Conservation (phyloP, 2,329 filamentous ascomycete species). For the Penicillium sp. region DNA sequence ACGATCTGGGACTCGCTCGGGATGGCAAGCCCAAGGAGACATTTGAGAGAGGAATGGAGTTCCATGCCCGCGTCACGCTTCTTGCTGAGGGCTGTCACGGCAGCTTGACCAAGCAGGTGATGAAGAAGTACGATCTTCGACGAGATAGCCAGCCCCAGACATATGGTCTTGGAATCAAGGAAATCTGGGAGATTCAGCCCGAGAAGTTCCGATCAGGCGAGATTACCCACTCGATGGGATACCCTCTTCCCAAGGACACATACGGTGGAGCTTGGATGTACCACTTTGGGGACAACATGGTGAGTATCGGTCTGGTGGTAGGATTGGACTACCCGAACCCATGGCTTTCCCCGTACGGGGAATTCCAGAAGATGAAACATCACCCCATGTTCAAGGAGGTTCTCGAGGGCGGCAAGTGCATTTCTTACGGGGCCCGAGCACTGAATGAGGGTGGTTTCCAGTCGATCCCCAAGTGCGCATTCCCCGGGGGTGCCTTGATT, state of each 20-base stretch:
- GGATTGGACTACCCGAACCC: constrained; percentile 94
- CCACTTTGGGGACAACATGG: constrained; percentile 95
- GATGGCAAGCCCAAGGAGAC: constrained; percentile 77
- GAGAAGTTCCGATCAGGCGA: constrained; percentile 84
- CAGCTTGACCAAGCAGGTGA: constrained; percentile 86
- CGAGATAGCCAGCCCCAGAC: constrained; percentile 87
- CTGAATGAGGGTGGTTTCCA: constrained; percentile 94
- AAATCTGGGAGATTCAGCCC: constrained; percentile 92
- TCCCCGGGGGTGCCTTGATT: constrained; percentile 89
- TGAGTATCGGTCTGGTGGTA: constrained; percentile 82
- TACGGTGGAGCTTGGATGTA: constrained; percentile 99
- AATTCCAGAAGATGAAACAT: constrained; percentile 98
- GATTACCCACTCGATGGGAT: constrained; percentile 83
- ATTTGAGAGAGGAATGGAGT: constrained; percentile 97
- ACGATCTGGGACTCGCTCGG: constrained; percentile 77
- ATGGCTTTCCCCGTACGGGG: constrained; percentile 87
- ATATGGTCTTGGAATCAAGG: constrained; percentile 87
- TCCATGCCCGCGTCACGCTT: constrained; percentile 81
- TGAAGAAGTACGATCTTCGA: constrained; percentile 85
- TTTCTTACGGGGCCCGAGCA: constrained; percentile 87
- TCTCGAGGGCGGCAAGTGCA: constrained; percentile 93
- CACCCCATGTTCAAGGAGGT: constrained; percentile 81
- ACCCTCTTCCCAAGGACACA: constrained; percentile 75
- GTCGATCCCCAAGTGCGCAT: constrained; percentile 92
- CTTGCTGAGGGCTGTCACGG: constrained; percentile 94